phyloP scores from a whole-genome alignment of 768 basidiomycete genomes.

The Hygrophoropsis aurantiaca region DNA sequence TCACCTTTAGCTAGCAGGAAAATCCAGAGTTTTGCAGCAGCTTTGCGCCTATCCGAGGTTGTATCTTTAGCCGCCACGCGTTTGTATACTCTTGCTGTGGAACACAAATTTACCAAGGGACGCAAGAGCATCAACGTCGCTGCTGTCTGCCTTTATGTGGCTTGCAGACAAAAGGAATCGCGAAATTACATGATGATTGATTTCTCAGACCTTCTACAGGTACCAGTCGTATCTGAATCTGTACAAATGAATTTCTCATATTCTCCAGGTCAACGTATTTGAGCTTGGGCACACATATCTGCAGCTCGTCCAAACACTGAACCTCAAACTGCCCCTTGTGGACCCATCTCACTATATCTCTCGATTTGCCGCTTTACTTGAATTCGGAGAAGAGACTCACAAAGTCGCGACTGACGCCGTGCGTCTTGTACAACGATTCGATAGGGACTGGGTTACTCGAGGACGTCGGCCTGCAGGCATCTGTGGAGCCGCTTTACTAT shows the following conservation, averaged over 20 bases:
- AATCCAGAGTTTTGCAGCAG: constrained; percentile 80
- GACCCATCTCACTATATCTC: constrained; percentile 97
- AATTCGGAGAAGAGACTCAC: constrained; percentile 93
- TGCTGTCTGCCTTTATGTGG: constrained; percentile 93
- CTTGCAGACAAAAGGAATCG: constrained; percentile 89
- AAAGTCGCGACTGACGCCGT: constrained; percentile 91
- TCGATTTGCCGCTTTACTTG: constrained; percentile 90
- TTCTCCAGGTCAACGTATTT: constrained; percentile 87
- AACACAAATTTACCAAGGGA: constrained; percentile 93
- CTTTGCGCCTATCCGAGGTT: constrained; percentile 75
- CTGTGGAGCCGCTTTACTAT: constrained; percentile 91
- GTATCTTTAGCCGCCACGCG: constrained; percentile 81
- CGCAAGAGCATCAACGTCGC: constrained; percentile 91
- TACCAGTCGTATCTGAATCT: constrained; percentile 24
- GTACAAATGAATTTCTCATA: neutral
- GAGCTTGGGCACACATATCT: constrained; percentile 96
- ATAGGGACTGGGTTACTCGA: constrained; percentile 95
- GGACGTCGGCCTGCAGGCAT: constrained; percentile 96
- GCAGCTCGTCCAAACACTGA: constrained; percentile 86
- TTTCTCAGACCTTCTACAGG: constrained; percentile 95
- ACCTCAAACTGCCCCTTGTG: constrained; percentile 82
- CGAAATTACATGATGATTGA: constrained; percentile 97
- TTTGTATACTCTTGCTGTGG: constrained; percentile 90
- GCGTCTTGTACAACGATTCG: constrained; percentile 90
- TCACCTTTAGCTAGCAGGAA: constrained; percentile 65